These are phyloP conservation scores for Psilocybe mexicana DNA, from an alignment of 1,284 basidiomycete genomes.

Conservation along the genomic window DNA sequence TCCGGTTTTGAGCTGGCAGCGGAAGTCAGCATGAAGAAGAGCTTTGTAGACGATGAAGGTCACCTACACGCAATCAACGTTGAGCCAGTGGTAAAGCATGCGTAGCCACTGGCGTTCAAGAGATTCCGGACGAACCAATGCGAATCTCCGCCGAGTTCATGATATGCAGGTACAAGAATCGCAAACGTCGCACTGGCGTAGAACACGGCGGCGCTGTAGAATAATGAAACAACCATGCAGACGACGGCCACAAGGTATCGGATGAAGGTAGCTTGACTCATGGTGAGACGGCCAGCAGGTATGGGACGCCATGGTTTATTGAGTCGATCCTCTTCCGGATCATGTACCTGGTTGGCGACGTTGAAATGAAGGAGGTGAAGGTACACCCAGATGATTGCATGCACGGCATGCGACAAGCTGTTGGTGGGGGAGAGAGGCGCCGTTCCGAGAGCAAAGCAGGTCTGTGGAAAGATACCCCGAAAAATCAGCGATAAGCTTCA, in stretches of 20 bases:
- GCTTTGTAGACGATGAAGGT: neutral
- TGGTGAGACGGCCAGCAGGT: slow-evolving; percentile 40
- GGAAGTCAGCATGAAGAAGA: slow-evolving; percentile 24
- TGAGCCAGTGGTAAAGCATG: slow-evolving; percentile 29
- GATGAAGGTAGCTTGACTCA: slow-evolving; percentile 31
- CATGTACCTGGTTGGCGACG: slow-evolving; percentile 44
- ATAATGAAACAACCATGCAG: slow-evolving; percentile 31
- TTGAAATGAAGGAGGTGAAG: slow-evolving; percentile 45
- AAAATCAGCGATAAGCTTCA: slow-evolving; percentile 2
- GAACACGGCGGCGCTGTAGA: slow-evolving; percentile 25
- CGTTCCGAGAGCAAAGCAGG: slow-evolving; percentile 22
- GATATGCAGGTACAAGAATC: slow-evolving; percentile 32
- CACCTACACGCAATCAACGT: slow-evolving; percentile 29
- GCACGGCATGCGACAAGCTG: slow-evolving; percentile 21
- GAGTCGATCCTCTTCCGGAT: slow-evolving; percentile 38
- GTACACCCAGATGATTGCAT: slow-evolving; percentile 41
- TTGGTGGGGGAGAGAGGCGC: slow-evolving; percentile 21
- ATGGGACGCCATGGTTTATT: slow-evolving; percentile 49
- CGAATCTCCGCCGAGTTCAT: slow-evolving; percentile 34
- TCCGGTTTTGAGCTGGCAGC: slow-evolving; percentile 17
- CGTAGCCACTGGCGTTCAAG: slow-evolving; percentile 35
- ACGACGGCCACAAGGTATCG: slow-evolving; percentile 36
- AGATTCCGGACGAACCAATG: slow-evolving; percentile 38
- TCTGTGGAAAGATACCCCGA: slow-evolving; percentile 8
- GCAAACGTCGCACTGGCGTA: slow-evolving; percentile 30